Base-by-base conservation (phyloP, 352 stramenopile genomes). In the Phytophthora litchii region DNA sequence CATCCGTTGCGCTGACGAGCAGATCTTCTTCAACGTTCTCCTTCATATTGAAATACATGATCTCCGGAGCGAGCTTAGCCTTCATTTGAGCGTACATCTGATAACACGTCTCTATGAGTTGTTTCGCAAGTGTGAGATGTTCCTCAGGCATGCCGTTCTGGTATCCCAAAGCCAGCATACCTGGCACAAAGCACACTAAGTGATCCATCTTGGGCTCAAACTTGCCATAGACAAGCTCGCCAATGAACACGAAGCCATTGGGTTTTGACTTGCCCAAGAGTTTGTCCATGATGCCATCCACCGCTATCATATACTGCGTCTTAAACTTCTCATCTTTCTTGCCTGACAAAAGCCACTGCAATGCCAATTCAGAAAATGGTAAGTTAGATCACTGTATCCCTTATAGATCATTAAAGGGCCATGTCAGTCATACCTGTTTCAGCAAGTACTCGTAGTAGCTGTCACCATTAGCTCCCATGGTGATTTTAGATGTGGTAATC, bases 111-210 rank as follows among this genome's bases (percentile, higher is more conserved):
- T 91, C 72, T 21, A 92, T 62, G 19, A 97, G 59, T 10, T 89
- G 43, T 58, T 94, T 81, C 6, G 90, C 91, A 3, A 96, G 60
- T n/a, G 68, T 64, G 23, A 96, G 50, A 49, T 96, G 80, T 13
- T 64, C 63, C 40, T 72, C 62, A 6, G 75, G 74, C 71, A 90
- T 88, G 14, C 84, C 84, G 53, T 92, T 69, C n/a, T 75, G 50
- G 54, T 87, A 84, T 6, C 88, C 90, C 1, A 97, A 77, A 1
- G 88, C 76, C 7, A 97, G 69, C 80, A 95, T 91, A 19, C 89
- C 91, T 0, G 91, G 89, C 13, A 97, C 67, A 49, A 97, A 97
- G 70, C 92, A 98, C 27, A 94, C 78, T 35, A 97, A 67, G 57
- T 98, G 92, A 60, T 97, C 86, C 81, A 93, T 94, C 62, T 89